Base-by-base conservation (phyloP, 1,139 yeast species). In the Yamadazyma oceani region DNA sequence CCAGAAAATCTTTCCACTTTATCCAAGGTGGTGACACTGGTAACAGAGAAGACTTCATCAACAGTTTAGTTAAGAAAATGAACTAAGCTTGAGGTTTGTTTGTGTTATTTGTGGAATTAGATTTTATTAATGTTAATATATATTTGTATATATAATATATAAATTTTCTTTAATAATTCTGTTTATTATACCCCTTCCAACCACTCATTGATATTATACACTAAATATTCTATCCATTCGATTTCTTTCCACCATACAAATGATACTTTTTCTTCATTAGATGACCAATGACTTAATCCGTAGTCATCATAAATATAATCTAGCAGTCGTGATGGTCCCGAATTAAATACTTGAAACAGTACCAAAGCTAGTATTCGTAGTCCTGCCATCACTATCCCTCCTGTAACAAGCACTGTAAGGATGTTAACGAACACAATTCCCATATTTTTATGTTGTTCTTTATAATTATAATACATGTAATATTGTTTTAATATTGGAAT, bases 1-100 rank as follows among this genome's bases (percentile, higher is more conserved):
- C 89, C 57, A 89, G 97, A 85, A 92, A 92, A 84, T 92, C 92
- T 96, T 85, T 84, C 82, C 98, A 92, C 80, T 92, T 87, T 73
- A 87, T 92, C 82, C 97, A 90, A 81, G 44, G 98, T 80, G 98
- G 98, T 82, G 86, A 96, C 78, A 81, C 90, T 73, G 98, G 98
- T 83, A 90, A 92, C 96, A 89, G 97, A 78, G 98, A 92, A 79
- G 87, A 90, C 68, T 85, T 80, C 88, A 92, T 92, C 78, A 92
- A 92, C 84, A 85, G 87, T 73, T 86, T 94, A 75, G 90, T 92
- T 71, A 89, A 90, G 82, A 88, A 94, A 72, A 87, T 86, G 95
- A 85, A 85, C 89, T 85, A 84, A 74, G 64, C 41, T 39, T 32
- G 31, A 32, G 41, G 36, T 32, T 31, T 27, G 33, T 31, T 37